phyloP scores from a whole-genome alignment of 306 rosid genomes.

The Cucumis hystrix region DNA sequence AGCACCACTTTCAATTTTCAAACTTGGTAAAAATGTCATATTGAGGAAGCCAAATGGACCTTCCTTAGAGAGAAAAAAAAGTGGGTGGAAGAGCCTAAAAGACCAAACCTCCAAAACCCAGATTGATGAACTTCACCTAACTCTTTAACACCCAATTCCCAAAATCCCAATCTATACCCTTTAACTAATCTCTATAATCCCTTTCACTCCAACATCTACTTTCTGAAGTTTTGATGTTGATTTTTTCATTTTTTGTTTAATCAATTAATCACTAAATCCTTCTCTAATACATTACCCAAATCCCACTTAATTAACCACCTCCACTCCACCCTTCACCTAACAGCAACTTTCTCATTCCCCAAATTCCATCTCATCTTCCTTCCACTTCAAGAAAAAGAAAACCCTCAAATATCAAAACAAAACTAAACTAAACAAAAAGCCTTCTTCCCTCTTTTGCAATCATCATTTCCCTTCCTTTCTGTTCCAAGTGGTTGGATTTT shows the following conservation, averaged over 20 bases:
- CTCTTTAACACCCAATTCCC: neutral
- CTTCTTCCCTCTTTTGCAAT: neutral
- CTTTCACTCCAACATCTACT: neutral
- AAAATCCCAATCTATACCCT: too few species aligned
- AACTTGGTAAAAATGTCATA: too few species aligned
- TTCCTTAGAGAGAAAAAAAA: neutral
- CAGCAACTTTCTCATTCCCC: neutral
- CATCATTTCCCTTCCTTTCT: neutral
- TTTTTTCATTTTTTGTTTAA: too few species aligned
- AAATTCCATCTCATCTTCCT: neutral
- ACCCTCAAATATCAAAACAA: neutral
- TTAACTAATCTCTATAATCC: neutral
- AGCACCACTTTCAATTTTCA: too few species aligned
- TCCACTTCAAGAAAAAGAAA: conserved; percentile 1
- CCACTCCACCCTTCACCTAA: neutral
- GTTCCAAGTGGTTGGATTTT: conserved; percentile 1
- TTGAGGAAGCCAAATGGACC: neutral
- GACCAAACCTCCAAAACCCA: neutral
- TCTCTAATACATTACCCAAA: neutral
- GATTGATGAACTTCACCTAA: neutral
- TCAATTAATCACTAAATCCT: neutral
- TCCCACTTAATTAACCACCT: neutral
- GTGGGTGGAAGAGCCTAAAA: neutral
- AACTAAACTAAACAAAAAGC: neutral
- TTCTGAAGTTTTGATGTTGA: neutral